Percentiles rank a stretch among this genome's conserved stretches.
Evolutionary conservation across 352 stramenopile genomes (phyloP).

Genomic region (Phytophthora cactorum): DNA sequence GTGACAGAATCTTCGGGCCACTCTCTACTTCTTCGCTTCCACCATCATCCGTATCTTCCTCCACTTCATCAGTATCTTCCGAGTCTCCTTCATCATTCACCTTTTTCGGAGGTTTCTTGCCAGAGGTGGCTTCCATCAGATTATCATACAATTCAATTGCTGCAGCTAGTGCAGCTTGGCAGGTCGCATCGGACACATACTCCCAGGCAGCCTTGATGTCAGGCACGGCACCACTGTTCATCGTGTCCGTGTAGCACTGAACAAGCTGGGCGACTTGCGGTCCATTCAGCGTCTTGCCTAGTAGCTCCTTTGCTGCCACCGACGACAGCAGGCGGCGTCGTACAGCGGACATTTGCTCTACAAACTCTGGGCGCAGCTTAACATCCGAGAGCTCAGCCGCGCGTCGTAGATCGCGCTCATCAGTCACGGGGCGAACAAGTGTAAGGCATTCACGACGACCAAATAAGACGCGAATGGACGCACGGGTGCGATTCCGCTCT

Average conservation of each 20-base stretch:
- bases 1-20: slow-evolving; percentile 48
- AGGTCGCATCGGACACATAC: slow-evolving; percentile 84
- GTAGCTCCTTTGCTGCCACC: slow-evolving; percentile 67
- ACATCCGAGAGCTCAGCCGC: slow-evolving; percentile 56
- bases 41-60: slow-evolving; percentile 32
- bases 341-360: slow-evolving; percentile 66
- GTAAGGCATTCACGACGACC: slow-evolving; percentile 77
- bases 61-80: slow-evolving; percentile 34
- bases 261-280: slow-evolving; percentile 67
- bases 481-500: slow-evolving; percentile 75
- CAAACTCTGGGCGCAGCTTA: slow-evolving; percentile 82
- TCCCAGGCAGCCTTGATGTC: slow-evolving; percentile 86
- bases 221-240: slow-evolving; percentile 80
- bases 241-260: slow-evolving; percentile 74
- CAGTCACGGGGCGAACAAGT: slow-evolving; percentile 74
- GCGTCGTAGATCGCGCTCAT: slow-evolving; percentile 67
- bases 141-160: slow-evolving; percentile 68
- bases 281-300: slow-evolving; percentile 72
- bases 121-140: slow-evolving; percentile 44
- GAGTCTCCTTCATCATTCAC: slow-evolving; percentile 26
- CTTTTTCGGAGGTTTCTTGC: slow-evolving; percentile 27
- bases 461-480: slow-evolving; percentile 76
- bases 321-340: slow-evolving; percentile 55
- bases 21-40: slow-evolving; percentile 11
- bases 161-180: slow-evolving; percentile 57